phyloP scores from a whole-genome alignment of 2,329 filamentous ascomycete species.

The Diplodia intermedia region DNA sequence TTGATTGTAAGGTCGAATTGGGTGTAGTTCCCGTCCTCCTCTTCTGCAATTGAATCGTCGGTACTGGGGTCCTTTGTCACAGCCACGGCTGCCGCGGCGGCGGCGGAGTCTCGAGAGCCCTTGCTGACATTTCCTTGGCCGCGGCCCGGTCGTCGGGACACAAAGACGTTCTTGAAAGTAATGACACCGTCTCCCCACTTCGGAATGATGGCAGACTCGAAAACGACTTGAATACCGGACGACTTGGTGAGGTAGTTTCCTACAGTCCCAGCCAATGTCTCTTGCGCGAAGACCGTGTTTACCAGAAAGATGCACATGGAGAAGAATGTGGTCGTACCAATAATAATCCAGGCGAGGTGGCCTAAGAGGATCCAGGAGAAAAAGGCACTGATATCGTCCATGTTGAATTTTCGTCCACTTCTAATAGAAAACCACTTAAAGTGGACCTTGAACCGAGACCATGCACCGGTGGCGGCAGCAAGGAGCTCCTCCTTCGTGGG shows the following conservation, averaged over 20 bases:
- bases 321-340: conserved; percentile 97
- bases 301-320: conserved; percentile 88
- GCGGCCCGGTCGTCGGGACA: conserved; percentile 88
- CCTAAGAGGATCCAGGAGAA: conserved; percentile 94
- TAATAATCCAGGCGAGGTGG: conserved; percentile 92
- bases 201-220: conserved; percentile 96
- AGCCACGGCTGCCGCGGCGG: conserved; percentile 81
- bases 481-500: conserved; percentile 94
- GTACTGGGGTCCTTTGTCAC: conserved; percentile 53
- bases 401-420: conserved; percentile 91
- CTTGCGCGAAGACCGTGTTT: conserved; percentile 96
- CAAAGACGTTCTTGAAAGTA: conserved; percentile 94
- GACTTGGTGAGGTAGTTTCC: conserved; percentile 95
- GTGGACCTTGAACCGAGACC: conserved; percentile 84
- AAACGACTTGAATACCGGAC: conserved; percentile 90
- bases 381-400: conserved; percentile 95
- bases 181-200: conserved; percentile 96
- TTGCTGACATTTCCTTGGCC: conserved; percentile 84
- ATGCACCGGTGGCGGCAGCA: conserved; percentile 89
- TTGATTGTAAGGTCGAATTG: conserved; percentile 96
- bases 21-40: conserved; percentile 95
- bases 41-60: conserved; percentile 56
- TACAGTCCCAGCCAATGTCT: conserved; percentile 91
- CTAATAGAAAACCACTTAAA: conserved; percentile 99
- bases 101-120: conserved; percentile 83